Evolutionary conservation across 768 basidiomycete species (phyloP).

Genomic region (Pisolithus tinctorius): DNA sequence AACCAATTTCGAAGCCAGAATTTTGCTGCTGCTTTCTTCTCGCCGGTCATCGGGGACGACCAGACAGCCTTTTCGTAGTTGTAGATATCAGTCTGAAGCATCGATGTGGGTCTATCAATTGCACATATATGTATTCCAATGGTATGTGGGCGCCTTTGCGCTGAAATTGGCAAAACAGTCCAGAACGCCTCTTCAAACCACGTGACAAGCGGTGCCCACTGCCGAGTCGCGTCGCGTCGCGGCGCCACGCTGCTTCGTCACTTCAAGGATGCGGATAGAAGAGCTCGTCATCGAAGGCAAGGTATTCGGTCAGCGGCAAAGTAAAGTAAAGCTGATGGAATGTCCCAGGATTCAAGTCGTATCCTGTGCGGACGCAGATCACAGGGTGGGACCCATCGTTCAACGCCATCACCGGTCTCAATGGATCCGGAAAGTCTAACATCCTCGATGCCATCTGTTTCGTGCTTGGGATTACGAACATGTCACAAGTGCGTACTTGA

Average conservation of each 20-base stretch:
- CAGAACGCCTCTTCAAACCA: neutral
- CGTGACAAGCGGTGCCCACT: neutral
- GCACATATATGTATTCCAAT: no score
- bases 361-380: constrained; percentile 93
- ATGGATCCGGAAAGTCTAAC: constrained; percentile 97
- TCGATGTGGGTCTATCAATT: no score
- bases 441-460: constrained; percentile 99
- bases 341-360: constrained; percentile 86
- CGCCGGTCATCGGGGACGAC: neutral
- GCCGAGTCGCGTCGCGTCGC: constrained; percentile 28
- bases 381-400: constrained; percentile 97
- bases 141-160: no score
- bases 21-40: neutral
- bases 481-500: constrained; percentile 61
- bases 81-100: no score
- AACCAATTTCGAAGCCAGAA: neutral
- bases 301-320: constrained; percentile 4
- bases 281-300: constrained; percentile 90
- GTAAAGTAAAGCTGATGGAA: neutral
- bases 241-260: neutral
- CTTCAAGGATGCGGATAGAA: constrained; percentile 77
- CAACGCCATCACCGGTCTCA: constrained; percentile 96
- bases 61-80: neutral
- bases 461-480: constrained; percentile 95
- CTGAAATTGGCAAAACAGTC: no score